Percentiles rank a stretch among this genome's conserved stretches.
Conservation (phyloP, 2,329 filamentous ascomycete species). For the Aureobasidium sp. region DNA sequence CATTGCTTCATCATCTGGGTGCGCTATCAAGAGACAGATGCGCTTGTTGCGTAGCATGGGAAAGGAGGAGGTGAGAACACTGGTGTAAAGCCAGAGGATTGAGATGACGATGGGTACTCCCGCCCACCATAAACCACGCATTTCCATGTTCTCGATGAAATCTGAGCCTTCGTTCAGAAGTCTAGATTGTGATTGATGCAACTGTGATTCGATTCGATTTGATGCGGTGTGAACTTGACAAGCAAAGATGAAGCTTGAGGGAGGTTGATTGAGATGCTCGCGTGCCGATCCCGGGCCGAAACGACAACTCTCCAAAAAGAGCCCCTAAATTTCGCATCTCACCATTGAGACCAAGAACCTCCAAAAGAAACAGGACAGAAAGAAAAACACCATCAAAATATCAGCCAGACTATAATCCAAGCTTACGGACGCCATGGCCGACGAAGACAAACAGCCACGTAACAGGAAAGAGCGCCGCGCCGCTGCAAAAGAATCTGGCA, state of each 20-base stretch:
- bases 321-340: not conserved
- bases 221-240: not conserved
- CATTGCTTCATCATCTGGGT: conserved; percentile 99
- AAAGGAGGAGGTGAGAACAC: conserved; percentile 41
- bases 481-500: conserved; percentile 26
- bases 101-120: conserved; percentile 34
- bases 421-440: not conserved
- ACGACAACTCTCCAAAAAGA: not conserved
- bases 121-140: conserved; percentile 34
- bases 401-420: no score
- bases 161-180: not conserved
- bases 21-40: conserved; percentile 87
- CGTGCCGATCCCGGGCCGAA: conserved; percentile 7
- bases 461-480: conserved; percentile 41
- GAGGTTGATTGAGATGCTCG: not conserved
- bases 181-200: not conserved
- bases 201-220: no score
- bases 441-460: conserved; percentile 19
- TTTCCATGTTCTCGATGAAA: conserved; percentile 15
- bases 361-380: not conserved
- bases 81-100: conserved; percentile 40
- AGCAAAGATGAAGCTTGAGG: not conserved
- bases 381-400: not conserved
- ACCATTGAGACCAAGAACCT: not conserved
- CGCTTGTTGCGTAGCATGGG: conserved; percentile 71